Percentiles rank a stretch among this genome's conserved stretches.
These are phyloP conservation scores for Dichotomopilus funicola DNA, from an alignment of 2,329 filamentous ascomycete genomes.

Conservation along the genomic window DNA sequence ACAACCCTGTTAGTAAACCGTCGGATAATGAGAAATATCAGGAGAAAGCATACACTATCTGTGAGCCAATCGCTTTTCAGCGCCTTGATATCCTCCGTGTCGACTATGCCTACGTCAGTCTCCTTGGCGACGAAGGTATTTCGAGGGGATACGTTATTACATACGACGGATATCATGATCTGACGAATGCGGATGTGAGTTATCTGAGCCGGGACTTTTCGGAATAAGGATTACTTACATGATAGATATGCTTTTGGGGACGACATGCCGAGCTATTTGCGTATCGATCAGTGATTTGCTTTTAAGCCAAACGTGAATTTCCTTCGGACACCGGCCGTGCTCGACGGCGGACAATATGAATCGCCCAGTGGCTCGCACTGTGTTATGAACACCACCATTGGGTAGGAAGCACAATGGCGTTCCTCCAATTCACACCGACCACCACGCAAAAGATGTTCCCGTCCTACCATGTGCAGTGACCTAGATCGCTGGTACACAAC, in stretches of 20 bases:
- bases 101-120: constrained; percentile 51
- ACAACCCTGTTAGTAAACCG: constrained; percentile 22
- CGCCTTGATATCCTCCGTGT: constrained; percentile 79
- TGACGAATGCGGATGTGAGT: constrained; percentile 12
- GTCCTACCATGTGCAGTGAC: too few species aligned
- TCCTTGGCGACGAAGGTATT: neutral
- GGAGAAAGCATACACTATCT: constrained; percentile 65
- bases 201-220: neutral
- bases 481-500: too few species aligned
- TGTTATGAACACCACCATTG: too few species aligned
- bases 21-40: neutral
- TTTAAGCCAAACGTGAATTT: neutral
- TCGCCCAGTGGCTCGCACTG: too few species aligned
- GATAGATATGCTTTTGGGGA: constrained; percentile 39
- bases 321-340: too few species aligned
- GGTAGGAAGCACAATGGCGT: too few species aligned
- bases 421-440: too few species aligned
- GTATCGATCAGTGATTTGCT: constrained; percentile 2
- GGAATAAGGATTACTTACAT: constrained; percentile 31
- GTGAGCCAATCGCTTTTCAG: constrained; percentile 93
- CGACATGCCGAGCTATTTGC: constrained; percentile 21
- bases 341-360: too few species aligned
- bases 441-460: too few species aligned
- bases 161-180: constrained; percentile 23
- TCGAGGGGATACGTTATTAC: constrained; percentile 12